These are phyloP conservation scores for Acanthamoeba divionensis DNA, from an alignment of 208 protist genomes.

Conservation along the genomic window DNA sequence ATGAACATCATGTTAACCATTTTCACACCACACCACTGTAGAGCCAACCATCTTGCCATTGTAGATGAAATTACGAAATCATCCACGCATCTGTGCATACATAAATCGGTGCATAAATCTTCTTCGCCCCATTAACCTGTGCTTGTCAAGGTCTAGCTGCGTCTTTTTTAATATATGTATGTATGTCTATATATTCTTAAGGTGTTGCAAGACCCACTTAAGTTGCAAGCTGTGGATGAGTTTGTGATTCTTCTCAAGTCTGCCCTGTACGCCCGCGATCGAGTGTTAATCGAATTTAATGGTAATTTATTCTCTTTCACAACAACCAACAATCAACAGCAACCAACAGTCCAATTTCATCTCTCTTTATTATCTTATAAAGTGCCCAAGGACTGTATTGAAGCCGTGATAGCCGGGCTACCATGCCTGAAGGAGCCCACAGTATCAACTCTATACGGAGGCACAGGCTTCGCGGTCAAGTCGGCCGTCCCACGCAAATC, in stretches of 20 bases:
- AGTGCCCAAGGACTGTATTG: neutral
- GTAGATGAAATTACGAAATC: slow-evolving; percentile 56
- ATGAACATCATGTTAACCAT: neutral
- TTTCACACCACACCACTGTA: too few species aligned
- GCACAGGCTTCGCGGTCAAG: slow-evolving; percentile 49
- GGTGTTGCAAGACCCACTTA: neutral
- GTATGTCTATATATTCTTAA: too few species aligned
- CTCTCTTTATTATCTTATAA: neutral
- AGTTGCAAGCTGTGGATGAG: slow-evolving; percentile 33
- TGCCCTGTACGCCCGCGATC: slow-evolving; percentile 23
- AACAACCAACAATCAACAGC: too few species aligned
- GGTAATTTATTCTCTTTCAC: neutral
- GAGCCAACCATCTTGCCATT: slow-evolving; percentile 52
- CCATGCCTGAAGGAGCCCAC: slow-evolving; percentile 53
- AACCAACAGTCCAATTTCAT: too few species aligned
- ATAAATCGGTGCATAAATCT: neutral
- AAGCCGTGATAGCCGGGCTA: slow-evolving; percentile 20
- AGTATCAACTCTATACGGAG: slow-evolving; percentile 53
- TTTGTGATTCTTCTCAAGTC: slow-evolving; percentile 53
- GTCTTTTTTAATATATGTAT: too few species aligned
- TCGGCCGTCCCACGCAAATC: slow-evolving; percentile 45
- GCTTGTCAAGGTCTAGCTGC: neutral
- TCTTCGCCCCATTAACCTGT: neutral
- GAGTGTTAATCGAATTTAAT: slow-evolving; percentile 43
- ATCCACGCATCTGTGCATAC: slow-evolving; percentile 36